These are phyloP conservation scores for Dryadomyces quercus-mongolicae DNA, from an alignment of 2,329 filamentous ascomycete genomes.

Conservation along the genomic window DNA sequence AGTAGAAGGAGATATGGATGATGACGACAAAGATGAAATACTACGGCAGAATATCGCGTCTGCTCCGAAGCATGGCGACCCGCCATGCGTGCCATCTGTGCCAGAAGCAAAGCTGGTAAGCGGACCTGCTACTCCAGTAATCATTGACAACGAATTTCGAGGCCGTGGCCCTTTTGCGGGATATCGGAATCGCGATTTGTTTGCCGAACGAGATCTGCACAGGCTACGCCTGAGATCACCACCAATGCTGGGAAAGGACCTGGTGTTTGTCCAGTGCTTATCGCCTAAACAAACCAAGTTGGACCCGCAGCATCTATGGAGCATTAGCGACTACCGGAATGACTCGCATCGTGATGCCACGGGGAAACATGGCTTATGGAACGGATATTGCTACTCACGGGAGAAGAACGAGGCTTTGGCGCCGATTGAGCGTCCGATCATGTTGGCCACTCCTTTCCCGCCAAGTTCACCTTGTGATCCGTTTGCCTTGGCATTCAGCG, in stretches of 20 bases:
- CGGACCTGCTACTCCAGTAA: constrained; percentile 17
- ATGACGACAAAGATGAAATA: constrained; percentile 12
- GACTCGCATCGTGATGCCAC: constrained; percentile 41
- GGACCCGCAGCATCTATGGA: constrained; percentile 59
- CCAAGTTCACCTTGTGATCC: constrained; percentile 29
- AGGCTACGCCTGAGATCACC: constrained; percentile 47
- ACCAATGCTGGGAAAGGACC: constrained; percentile 77
- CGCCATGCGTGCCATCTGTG: constrained; percentile 21
- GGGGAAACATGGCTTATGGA: constrained; percentile 60
- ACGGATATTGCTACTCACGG: constrained; percentile 50
- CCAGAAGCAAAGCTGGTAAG: constrained; percentile 16
- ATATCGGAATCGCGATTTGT: constrained; percentile 33
- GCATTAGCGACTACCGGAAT: constrained; percentile 31
- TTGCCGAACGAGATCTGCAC: constrained; percentile 30
- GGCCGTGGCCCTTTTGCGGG: constrained; percentile 30
- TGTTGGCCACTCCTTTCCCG: constrained; percentile 38
- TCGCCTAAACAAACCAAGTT: constrained; percentile 79
- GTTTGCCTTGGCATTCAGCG: constrained; percentile 26
- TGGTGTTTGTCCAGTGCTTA: constrained; percentile 67
- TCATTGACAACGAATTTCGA: constrained; percentile 24
- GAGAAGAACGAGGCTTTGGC: constrained; percentile 25
- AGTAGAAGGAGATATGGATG: constrained; percentile 9
- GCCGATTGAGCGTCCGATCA: constrained; percentile 31
- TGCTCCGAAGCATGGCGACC: constrained; percentile 16
- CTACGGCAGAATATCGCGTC: constrained; percentile 4